A percentile compares a stretch with the other conserved stretches of the same genome.
These are phyloP conservation scores for Cladosporium halotolerans DNA, from an alignment of 2,329 filamentous ascomycete genomes.

Conservation along the genomic window DNA sequence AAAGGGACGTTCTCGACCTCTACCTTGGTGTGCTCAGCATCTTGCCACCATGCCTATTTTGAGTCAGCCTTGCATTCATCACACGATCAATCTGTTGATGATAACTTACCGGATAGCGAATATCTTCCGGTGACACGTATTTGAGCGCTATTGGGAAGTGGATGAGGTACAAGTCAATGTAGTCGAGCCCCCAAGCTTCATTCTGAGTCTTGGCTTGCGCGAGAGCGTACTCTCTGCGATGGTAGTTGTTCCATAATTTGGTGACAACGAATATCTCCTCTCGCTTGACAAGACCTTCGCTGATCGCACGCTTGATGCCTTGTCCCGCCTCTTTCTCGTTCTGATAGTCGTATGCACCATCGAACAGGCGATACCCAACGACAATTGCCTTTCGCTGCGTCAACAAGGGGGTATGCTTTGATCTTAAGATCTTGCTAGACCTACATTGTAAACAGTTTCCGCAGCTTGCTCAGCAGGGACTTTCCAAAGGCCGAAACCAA, in stretches of 20 bases:
- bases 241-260: conserved; percentile 86
- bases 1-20: conserved; percentile 62
- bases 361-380: conserved; percentile 50
- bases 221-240: conserved; percentile 66
- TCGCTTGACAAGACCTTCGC: conserved; percentile 68
- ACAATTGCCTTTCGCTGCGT: conserved; percentile 38
- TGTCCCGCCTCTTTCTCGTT: conserved; percentile 66
- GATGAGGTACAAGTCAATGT: conserved; percentile 64
- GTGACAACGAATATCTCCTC: conserved; percentile 83
- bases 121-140: conserved; percentile 14
- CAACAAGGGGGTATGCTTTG: too few species aligned
- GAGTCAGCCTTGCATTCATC: background rate
- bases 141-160: conserved; percentile 34
- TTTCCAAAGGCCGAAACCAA: conserved; percentile 74
- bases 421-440: background rate
- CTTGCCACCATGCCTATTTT: conserved; percentile 6
- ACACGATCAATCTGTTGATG: conserved; percentile 31
- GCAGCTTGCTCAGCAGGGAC: conserved; percentile 62
- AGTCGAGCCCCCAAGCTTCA: conserved; percentile 71
- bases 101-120: conserved; percentile 14
- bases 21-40: conserved; percentile 53
- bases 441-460: conserved; percentile 62
- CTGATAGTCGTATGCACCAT: conserved; percentile 60
- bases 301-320: conserved; percentile 56
- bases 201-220: conserved; percentile 66